Evolutionary conservation across 441 rosid species (phyloP).

Genomic region (Adansonia rubrostipa): DNA sequence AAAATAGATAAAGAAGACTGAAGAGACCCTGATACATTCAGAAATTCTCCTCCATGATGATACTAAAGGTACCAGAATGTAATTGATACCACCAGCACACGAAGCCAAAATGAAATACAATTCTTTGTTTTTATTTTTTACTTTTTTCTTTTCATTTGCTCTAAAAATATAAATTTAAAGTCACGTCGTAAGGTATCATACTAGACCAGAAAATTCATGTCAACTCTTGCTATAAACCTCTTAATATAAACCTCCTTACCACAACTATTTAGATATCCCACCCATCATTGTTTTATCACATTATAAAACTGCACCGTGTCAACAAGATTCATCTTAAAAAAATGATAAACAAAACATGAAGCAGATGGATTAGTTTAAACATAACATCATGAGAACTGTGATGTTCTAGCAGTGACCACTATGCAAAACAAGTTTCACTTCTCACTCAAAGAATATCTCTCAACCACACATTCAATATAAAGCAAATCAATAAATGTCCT

Average conservation of each 20-base stretch:
- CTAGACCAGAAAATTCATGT: not conserved
- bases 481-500: not conserved
- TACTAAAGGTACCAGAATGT: not conserved
- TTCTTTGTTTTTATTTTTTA: not conserved
- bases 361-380: not conserved
- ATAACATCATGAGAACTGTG: not conserved
- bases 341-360: not conserved
- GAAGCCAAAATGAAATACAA: not conserved
- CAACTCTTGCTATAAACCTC: slow-evolving; percentile 13
- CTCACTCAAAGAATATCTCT: not conserved
- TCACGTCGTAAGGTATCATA: slow-evolving; percentile 8
- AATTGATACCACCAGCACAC: not conserved
- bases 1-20: not conserved
- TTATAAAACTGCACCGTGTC: not conserved
- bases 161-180: not conserved
- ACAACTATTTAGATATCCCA: not conserved
- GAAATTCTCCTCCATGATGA: not conserved
- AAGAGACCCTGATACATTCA: slow-evolving; percentile 8
- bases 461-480: not conserved
- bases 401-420: not conserved
- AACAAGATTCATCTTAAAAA: not conserved
- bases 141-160: slow-evolving; percentile 7
- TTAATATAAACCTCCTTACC: not conserved
- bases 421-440: not conserved
- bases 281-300: not conserved